These are phyloP conservation scores for Citrus reticulata DNA, from an alignment of 345 rosid species.

Conservation along the genomic window DNA sequence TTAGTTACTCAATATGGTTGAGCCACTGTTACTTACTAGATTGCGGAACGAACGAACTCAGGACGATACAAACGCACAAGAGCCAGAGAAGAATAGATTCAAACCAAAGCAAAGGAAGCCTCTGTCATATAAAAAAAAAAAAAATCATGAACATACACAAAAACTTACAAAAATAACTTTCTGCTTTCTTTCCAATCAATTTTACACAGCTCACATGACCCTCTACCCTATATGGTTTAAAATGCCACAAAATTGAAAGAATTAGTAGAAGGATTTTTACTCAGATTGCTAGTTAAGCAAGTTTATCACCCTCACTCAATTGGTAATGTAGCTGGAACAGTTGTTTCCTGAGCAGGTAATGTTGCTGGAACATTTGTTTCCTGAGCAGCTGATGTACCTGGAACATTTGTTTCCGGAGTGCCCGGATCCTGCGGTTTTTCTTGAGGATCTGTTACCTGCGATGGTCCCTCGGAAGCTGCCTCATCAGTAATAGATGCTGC, in stretches of 20 bases:
- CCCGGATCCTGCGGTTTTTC: constrained; percentile 8
- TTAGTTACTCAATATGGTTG: no score
- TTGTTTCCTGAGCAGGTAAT: constrained; percentile 17
- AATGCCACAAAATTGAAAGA: background rate
- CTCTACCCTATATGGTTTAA: background rate
- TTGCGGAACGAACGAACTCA: no score
- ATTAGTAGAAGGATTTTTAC: constrained; percentile 1
- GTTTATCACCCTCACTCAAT: constrained; percentile 17
- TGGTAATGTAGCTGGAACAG: constrained; percentile 11
- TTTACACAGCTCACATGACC: background rate
- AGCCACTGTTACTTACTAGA: no score
- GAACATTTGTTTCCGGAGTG: constrained; percentile 19
- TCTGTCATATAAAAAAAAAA: background rate
- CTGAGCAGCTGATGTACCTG: constrained; percentile 12
- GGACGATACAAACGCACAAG: background rate
- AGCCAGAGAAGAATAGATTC: background rate
- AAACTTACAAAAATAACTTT: background rate
- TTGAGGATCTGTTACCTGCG: constrained; percentile 25
- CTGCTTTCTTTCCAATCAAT: background rate
- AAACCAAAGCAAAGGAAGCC: background rate
- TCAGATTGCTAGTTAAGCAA: background rate
- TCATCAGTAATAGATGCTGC: constrained; percentile 18
- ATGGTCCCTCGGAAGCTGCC: constrained; percentile 11
- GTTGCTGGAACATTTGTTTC: constrained; percentile 14
- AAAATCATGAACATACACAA: no score